Evolutionary conservation across 1,284 basidiomycete species (phyloP), one percentile per base, ranked within the genome.

Genomic region (Microbotryomycetes sp.): DNA sequence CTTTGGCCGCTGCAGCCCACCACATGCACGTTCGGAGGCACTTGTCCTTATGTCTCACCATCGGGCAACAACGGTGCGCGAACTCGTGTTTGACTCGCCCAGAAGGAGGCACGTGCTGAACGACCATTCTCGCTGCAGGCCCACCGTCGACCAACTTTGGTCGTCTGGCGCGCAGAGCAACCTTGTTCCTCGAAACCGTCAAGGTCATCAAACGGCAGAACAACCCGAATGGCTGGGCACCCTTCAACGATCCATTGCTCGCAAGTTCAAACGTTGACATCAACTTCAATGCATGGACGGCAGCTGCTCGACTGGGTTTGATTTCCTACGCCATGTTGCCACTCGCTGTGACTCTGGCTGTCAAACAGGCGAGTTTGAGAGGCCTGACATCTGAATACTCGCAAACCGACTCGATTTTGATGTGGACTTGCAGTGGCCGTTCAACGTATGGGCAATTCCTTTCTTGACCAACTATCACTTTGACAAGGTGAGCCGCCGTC

Each of bases 291-390:
- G 84, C 84, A 77, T 92, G 89, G 89, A 86, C 88, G 0, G 79
- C 83, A 0, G 86, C 85, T 19, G 83, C 82, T 30, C 80, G 89
- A 25, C 82, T 84, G 9, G 89, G 89, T 1, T 79, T 87, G 63
- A 85, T 91, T 60, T 84, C 87, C 2, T 91, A 89, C 71, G 84
- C 87, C 1, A 79, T 92, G 30, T 79, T 88, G 30, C 89, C 89
- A 0, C 80, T 92, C 19, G 84, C 84, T 58, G 79, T 92, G 58
- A 79, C 90, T 12, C 81, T 91, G 61, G 88, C 86, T 3, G 81
- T 92, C 74, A 92, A 91, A 74, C 81, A 67, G 63, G 65, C 64
- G 19, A 29, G 63, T 28, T 25, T 48, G 53, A 56, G 29, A 1
- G 2, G 7, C 6, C 2, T 31, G 15, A 31, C 16, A 4, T 49